phyloP scores from a whole-genome alignment of 306 rosid genomes.

The Vicia villosa region DNA sequence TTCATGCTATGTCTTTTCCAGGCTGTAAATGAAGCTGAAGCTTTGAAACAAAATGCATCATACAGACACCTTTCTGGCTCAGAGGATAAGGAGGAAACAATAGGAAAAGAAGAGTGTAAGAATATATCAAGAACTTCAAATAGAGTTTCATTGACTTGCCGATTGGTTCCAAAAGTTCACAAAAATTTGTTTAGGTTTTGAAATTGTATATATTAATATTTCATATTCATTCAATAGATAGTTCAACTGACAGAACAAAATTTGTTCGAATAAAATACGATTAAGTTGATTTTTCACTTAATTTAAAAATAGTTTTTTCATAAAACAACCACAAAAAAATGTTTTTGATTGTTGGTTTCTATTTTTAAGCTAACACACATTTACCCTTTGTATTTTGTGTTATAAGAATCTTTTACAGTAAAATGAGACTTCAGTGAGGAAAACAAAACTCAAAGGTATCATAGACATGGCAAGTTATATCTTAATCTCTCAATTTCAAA shows the following conservation, averaged over 20 bases:
- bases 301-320: no score
- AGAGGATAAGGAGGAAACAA: conserved; percentile 38
- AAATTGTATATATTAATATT: conserved; percentile 17
- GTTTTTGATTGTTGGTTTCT: no score
- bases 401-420: no score
- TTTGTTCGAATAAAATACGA: no score
- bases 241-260: not conserved
- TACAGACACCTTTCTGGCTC: conserved; percentile 27
- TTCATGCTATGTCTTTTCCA: conserved; percentile 40
- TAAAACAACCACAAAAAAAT: no score
- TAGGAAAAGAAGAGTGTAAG: conserved; percentile 36
- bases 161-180: conserved; percentile 75
- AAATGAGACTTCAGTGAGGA: no score
- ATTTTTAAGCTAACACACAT: no score
- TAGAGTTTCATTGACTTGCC: conserved; percentile 79
- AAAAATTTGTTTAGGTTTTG: conserved; percentile 72
- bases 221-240: not conserved
- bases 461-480: no score
- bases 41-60: conserved; percentile 40
- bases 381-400: no score
- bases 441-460: no score
- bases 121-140: conserved; percentile 53
- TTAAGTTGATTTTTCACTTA: no score
- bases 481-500: no score
- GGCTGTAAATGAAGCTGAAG: conserved; percentile 70